These are phyloP conservation scores for Candida caryicola DNA, from an alignment of 805 yeast species.

Conservation along the genomic window DNA sequence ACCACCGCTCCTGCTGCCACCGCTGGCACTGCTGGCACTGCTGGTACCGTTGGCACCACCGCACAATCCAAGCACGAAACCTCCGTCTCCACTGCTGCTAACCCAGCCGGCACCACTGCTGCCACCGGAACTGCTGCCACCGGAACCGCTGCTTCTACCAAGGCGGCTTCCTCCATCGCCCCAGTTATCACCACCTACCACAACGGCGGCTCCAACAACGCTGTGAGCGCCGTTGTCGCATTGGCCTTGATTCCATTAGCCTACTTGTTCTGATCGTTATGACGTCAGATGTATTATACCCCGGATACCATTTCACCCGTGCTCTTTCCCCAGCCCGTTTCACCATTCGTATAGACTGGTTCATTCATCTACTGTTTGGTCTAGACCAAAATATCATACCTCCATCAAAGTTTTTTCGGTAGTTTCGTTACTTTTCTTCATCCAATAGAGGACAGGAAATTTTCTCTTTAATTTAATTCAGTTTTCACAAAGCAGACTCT, in stretches of 20 bases:
- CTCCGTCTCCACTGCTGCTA: slow-evolving; percentile 8
- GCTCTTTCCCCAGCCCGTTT: too few species aligned
- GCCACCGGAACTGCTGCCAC: slow-evolving; percentile 1
- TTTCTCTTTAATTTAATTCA: too few species aligned
- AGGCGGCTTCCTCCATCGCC: slow-evolving; percentile 5
- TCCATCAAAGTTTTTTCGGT: too few species aligned
- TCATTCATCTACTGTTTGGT: too few species aligned
- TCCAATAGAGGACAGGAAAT: too few species aligned
- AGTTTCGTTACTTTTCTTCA: too few species aligned
- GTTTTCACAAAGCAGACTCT: too few species aligned
- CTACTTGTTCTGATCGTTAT: slow-evolving; percentile 12
- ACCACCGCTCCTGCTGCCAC: slow-evolving; percentile 31
- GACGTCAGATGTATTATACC: background rate
- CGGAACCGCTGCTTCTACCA: slow-evolving; percentile 1
- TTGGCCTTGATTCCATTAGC: slow-evolving; percentile 31
- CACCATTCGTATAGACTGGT: too few species aligned
- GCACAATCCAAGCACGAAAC: background rate
- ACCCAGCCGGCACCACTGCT: slow-evolving; percentile 9
- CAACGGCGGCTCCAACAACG: slow-evolving; percentile 11
- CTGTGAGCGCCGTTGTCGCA: slow-evolving; percentile 24
- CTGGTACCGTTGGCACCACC: slow-evolving; percentile 6
- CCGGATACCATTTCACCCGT: background rate
- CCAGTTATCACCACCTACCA: slow-evolving; percentile 9
- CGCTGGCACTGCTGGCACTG: slow-evolving; percentile 6
- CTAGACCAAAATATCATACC: too few species aligned